phyloP scores from a whole-genome alignment of 2,329 filamentous ascomycete genomes.

The Botryotinia narcissicola region DNA sequence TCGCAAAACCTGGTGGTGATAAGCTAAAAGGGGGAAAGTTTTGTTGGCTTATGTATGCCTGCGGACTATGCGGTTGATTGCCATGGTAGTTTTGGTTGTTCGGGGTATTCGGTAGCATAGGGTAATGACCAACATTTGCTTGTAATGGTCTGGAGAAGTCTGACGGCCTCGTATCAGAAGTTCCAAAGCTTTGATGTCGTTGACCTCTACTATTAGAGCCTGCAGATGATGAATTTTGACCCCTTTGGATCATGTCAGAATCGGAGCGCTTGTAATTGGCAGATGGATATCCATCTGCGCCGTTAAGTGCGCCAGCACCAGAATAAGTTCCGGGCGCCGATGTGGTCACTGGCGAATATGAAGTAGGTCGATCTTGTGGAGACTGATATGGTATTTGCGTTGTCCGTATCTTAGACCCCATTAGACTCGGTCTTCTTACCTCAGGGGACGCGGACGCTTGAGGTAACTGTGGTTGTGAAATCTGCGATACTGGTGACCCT shows the following conservation, averaged over 20 bases:
- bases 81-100: constrained; percentile 44
- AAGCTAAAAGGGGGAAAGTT: constrained; percentile 63
- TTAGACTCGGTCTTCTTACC: constrained; percentile 32
- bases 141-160: constrained; percentile 49
- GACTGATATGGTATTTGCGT: constrained; percentile 37
- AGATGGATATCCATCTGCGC: constrained; percentile 30
- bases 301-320: constrained; percentile 30
- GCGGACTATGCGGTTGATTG: constrained; percentile 46
- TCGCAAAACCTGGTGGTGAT: constrained; percentile 56
- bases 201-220: constrained; percentile 28
- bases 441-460: constrained; percentile 37
- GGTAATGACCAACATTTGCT: constrained; percentile 49
- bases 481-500: constrained; percentile 39
- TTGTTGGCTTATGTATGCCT: constrained; percentile 56
- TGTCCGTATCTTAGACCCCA: constrained; percentile 32
- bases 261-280: constrained; percentile 36
- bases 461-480: constrained; percentile 27
- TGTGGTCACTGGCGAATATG: constrained; percentile 36
- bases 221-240: constrained; percentile 27
- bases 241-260: constrained; percentile 33
- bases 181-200: constrained; percentile 37
- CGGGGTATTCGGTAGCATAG: constrained; percentile 52
- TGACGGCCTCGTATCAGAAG: constrained; percentile 34
- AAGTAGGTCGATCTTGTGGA: constrained; percentile 33
- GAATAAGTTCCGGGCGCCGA: constrained; percentile 35